Conservation (phyloP, 169 alveolate species). For the Cystoisospora suis region DNA sequence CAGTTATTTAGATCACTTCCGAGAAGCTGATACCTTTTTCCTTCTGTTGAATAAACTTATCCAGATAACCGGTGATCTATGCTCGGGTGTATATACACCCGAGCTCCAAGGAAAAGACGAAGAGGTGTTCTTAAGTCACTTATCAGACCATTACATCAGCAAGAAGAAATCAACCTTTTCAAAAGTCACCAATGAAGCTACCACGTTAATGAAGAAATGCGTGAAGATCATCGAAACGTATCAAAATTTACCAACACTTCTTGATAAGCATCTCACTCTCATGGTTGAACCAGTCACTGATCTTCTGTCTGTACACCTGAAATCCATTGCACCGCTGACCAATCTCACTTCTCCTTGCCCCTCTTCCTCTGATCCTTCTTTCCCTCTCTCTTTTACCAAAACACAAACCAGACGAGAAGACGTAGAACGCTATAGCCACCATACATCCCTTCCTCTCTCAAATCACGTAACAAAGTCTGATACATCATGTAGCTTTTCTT, state of each 20-base stretch:
- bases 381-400: too few species aligned
- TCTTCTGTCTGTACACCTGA: not conserved
- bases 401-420: too few species aligned
- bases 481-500: too few species aligned
- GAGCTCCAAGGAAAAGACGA: not conserved
- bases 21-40: not conserved
- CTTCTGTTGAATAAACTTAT: not conserved
- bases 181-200: not conserved
- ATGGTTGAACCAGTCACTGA: not conserved
- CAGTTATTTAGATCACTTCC: not conserved
- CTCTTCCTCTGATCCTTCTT: too few species aligned
- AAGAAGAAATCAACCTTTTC: too few species aligned
- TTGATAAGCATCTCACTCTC: not conserved
- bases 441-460: too few species aligned
- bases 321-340: not conserved
- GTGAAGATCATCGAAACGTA: not conserved
- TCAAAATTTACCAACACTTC: conserved; percentile 6
- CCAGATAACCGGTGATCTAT: not conserved
- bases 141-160: not conserved
- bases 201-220: not conserved
- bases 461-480: too few species aligned
- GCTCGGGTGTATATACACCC: not conserved
- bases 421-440: too few species aligned
- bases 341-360: too few species aligned
- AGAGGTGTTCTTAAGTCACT: not conserved